Base-by-base conservation (phyloP, 768 basidiomycete genomes). In the Suillus sp. region DNA sequence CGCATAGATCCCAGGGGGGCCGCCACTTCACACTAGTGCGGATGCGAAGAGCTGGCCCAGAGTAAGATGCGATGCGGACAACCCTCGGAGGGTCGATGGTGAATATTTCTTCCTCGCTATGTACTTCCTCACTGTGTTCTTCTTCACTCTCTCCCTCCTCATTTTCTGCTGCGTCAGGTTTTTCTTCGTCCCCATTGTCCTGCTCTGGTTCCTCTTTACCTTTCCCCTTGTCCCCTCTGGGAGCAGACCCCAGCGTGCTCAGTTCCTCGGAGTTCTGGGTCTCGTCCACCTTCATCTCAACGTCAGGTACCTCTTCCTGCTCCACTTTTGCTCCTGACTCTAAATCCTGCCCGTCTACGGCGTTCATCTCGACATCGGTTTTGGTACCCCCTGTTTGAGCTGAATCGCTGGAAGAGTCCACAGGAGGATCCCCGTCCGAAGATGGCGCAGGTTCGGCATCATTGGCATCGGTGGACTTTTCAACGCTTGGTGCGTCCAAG, bases 21-120 rank as follows among this genome's bases (percentile, higher is more conserved):
- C 60, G 65, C 45, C 67, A 68, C 18, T 66, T 48, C 27, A 69
- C 60, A 0, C 57, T 61, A 25, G 69, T 70, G 32, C 67, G 5
- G 45, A 74, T 34, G 43, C 64, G 69, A 45, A 71, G 37, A 27
- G 8, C 25, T 22, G 35, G 27, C 4, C 60, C 53, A 27, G 34
- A 10, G 60, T 61, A 61, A 38, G 30, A 34, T 56, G 51, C 20
- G 4, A 20, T 16, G 10, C 27, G 48, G 27, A 38, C 14, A 20
- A 61, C 18, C 18, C 13, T 38, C 8, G 60, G 54, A 27, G 30
- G 30, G 18, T 61, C 51, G 14, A 61, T 6, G 11, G 48, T 55
- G 2, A 37, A 22, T 8, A 22, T 20, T 25, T 57, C 47, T 38
- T 55, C 34, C 13, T 61, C 30, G 47, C 32, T 34, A 8, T 34